Base-by-base conservation (phyloP, 2,329 filamentous ascomycete genomes). In the Hypoxylon sp. region DNA sequence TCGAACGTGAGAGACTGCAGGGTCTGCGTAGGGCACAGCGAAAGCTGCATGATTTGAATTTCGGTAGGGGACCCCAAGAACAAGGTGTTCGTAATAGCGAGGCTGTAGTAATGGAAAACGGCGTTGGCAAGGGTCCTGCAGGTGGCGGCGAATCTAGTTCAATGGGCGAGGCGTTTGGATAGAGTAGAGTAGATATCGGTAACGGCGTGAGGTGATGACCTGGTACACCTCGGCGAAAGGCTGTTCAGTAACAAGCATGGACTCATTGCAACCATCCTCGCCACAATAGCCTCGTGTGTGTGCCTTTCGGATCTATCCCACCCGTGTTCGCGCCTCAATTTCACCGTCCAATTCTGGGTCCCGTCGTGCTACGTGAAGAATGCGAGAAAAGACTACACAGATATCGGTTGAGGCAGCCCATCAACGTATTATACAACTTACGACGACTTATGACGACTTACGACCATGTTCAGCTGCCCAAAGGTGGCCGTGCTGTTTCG, bases 11-110 rank as follows among this genome's bases (percentile, higher is more conserved):
- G 75, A 86, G 92, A 70, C 80, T 97, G 68, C 93, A 93, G 71
- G 89, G 91, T 18, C 90, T 99, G 84, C 87, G 86, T 80, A 85
- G 95, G 68, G 93, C 93, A 7, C 78, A 97, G 71, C 86, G 93
- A 68, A 89, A 84, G 70, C 78, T 91, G 40, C 80, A 78, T 65
- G 74, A 76, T 38, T 40, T 68, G 42, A 64, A 73, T 67, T 56
- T 61, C 50, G 30, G 68, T 64, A 52, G 56, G 44, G 50, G 50
- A 58, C 45, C 54, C 44, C 67, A 61, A 51, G 67, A 54, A 32
- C 11, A 45, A 45, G 53, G 14, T 9, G 26, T 33, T 45, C 26
- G 46, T 45, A 24, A 42, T 40, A 24, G 33, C 42, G 56, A 67
- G 38, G 52, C 32, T 20, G 42, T 22, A 32, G 51, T 33, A 65